Evolutionary conservation across 208 protist genomes (phyloP), one percentile per base, ranked within the genome.

Genomic region (Borovskyia barvae): DNA sequence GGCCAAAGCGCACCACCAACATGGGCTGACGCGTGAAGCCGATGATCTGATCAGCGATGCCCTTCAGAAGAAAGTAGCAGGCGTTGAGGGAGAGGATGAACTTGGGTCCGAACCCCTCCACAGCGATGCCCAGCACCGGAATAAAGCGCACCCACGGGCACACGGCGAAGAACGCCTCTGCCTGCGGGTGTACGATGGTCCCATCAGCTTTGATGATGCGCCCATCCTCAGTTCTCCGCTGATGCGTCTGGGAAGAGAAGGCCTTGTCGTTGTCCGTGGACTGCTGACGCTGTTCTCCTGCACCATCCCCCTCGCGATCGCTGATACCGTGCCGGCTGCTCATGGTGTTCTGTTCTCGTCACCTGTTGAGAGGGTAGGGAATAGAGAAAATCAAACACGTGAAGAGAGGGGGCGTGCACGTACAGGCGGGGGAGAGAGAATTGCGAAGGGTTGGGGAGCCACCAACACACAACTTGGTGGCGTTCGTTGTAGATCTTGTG

Each of bases 41-140:
- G 12, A 79, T 72, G 24, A 82, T 61, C 24, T 82, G 33, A 40
- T 66, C 60, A 22, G 67, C 59, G 22, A 75, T 15, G 12, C 79
- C 75, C 26, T 80, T 80, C 53, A 28, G 56, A 22, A 80, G 40
- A 32, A 82, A 70, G 49, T 77, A 66, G 25, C 37, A 52, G 19
- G 69, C 26, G 33, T 46, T 58, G 22, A 82, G 19, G 11, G 73
- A 39, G 37, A 65, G 24, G 35, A 75, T 54, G 41, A 69, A 61
- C 19, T 61, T 69, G 9, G 68, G 78, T 1, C 65, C 73, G 42
- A 68, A 80, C 40, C 54, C 72, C 42, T 64, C 66, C 17, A 71
- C 45, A 15, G 69, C 61, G 42, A 22, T 14, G 25, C 72, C 77
- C 8, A 65, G 47, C 12, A 71, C 50, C 28, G 75, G 65, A 17